Evolutionary conservation across 805 yeast species (phyloP), one percentile per base, ranked within the genome.

Genomic region (Spathaspora girioi): DNA sequence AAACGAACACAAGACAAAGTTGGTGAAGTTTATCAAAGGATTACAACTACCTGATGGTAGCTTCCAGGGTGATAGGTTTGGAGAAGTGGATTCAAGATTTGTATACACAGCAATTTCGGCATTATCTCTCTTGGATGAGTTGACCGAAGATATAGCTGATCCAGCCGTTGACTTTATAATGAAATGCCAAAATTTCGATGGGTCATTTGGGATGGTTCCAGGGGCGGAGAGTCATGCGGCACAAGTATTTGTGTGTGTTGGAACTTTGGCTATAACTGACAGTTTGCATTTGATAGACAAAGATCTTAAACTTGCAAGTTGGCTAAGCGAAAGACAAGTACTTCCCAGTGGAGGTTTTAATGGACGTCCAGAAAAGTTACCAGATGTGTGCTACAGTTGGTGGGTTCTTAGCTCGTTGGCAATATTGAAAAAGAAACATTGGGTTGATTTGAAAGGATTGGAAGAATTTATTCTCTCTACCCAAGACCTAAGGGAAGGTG

Each of bases 371-470:
- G 96, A 94, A 53, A 94, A 94, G 65, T 70, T 90, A 17, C 96
- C 98, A 0, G 99, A 94, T 67, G 97, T 89, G n/a, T 94, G 99
- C 65, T 94, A 94, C 65, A 84, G 94, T 59, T 94, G 97, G 97
- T 94, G 99, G 99, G 96, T 91, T 9, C 66, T 91, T 19, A 86
- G 96, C 1, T 79, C 90, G 2, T 68, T 92, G 51, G 78, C 87
- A 0, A 83, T 89, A 38, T 73, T 93, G 18, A 80, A 72, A 0
- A 83, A 80, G 54, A 65, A 83, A 17, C 80, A 87, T 56, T 91
- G 96, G 91, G 86, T 94, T n/a, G 86, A 89, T 61, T 75, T 73
- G 27, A 76, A 69, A 4, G 82, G 79, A 58, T 70, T 94, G 51
- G 77, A 78, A 48, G 65, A 69, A 2, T 94, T 91, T 62, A 91